Base-by-base conservation (phyloP, 306 rosid genomes). In the Quercus glauca region DNA sequence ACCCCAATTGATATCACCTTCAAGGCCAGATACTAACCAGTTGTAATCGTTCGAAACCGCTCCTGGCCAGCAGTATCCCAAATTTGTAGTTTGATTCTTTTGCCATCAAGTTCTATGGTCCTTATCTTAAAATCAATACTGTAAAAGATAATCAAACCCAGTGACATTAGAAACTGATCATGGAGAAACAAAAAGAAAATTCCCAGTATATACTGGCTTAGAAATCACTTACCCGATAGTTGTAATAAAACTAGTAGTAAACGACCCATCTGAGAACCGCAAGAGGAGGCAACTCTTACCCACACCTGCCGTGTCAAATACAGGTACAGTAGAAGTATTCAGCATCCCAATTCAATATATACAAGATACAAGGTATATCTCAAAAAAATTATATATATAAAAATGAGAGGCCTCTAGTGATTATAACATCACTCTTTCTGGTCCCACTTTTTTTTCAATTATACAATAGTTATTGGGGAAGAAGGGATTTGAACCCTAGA, bases 41-140 rank as follows among this genome's bases (percentile, higher is more conserved):
- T 94, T 53, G 98, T 94, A 80, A 94, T 94, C 45, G 97, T 94
- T 82, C 98, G 91, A 81, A 94, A 91, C 23, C 97, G 89, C 79
- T 94, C 98, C 80, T 94, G 97, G 70, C 98, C 98, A 85, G 98
- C 97, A 72, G 98, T 94, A 82, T 94, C 98, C 98, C 98, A 94
- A 82, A 94, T 92, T 91, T 92, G 98, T 89, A 94, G 86, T 80
- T 94, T 94, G 83, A 94, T 92, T 76, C 98, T 88, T 79, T 92
- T 94, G 65, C 91, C 90, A 76, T 94, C 98, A 86, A 94, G 96
- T 86, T 94, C 98, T 63, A 94, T 91, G 63, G 98, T 94, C 93
- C 97, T 89, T 88, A 94, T 92, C 88, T 94, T 94, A 85, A 94
- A 94, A 90, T 94, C 98, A 87, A 94, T 92, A 75, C 97, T 92